Evolutionary conservation across 495 filamentous ascomycete species (phyloP).

Genomic region (Sordaria brevicollis): DNA sequence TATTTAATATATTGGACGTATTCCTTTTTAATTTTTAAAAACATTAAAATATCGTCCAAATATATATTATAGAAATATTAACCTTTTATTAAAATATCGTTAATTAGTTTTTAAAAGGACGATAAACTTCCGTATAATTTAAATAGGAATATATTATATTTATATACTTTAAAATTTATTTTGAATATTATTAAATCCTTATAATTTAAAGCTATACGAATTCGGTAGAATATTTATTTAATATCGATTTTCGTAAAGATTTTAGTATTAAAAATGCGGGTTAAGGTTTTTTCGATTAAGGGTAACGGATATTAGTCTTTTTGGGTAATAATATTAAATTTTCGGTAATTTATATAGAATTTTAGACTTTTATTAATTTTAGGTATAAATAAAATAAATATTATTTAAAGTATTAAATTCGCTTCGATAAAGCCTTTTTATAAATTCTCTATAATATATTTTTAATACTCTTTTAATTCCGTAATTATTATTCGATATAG

Average conservation of each 20-base stretch:
- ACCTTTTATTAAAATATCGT: constrained; percentile 12
- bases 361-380: constrained; percentile 24
- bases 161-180: constrained; percentile 16
- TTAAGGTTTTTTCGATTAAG: constrained; percentile 32
- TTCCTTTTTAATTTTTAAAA: not conserved
- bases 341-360: constrained; percentile 37
- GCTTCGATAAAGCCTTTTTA: constrained; percentile 3
- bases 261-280: constrained; percentile 15
- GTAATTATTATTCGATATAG: constrained; percentile 17
- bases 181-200: constrained; percentile 23
- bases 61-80: constrained; percentile 11
- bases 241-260: constrained; percentile 39
- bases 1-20: not conserved
- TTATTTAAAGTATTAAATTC: constrained; percentile 2
- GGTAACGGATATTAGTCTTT: constrained; percentile 37
- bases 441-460: constrained; percentile 3
- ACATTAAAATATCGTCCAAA: constrained; percentile 2
- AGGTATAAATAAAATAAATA: constrained; percentile 24
- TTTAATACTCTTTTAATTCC: constrained; percentile 11
- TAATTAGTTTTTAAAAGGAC: constrained; percentile 22
- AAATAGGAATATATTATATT: constrained; percentile 27
- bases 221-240: constrained; percentile 8
- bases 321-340: constrained; percentile 30
- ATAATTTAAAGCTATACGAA: constrained; percentile 15
- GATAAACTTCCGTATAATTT: constrained; percentile 14